Evolutionary conservation across 139 green algal genomes (phyloP).

Genomic region (Helicosporidium sp.): DNA sequence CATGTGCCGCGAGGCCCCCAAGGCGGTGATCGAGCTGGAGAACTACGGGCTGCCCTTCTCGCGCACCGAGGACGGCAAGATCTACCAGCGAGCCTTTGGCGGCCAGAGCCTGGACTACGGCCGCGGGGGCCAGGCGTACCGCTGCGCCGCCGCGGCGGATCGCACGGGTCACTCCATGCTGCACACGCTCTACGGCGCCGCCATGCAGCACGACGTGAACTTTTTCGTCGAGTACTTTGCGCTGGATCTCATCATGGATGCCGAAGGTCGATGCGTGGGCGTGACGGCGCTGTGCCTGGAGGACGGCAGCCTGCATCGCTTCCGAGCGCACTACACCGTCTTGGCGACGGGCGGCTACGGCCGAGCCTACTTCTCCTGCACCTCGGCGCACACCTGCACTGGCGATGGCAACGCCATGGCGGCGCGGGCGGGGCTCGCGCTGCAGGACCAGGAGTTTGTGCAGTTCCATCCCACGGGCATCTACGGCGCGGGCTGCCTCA

Average conservation of each 20-base stretch:
- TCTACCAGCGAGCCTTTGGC: slow-evolving; percentile 97
- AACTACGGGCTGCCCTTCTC: slow-evolving; percentile 97
- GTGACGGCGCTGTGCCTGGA: slow-evolving; percentile 92
- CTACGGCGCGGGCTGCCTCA: slow-evolving; percentile 95
- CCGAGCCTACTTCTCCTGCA: slow-evolving; percentile 88
- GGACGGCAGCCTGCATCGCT: slow-evolving; percentile 92
- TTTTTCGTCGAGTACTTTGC: slow-evolving; percentile 99
- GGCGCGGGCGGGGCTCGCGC: slow-evolving; percentile 71
- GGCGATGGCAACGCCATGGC: slow-evolving; percentile 90
- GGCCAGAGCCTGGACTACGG: slow-evolving; percentile 88
- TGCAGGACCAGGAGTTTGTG: slow-evolving; percentile 87
- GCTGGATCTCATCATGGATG: slow-evolving; percentile 94
- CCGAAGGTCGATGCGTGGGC: slow-evolving; percentile 50
- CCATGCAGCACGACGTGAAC: slow-evolving; percentile 85
- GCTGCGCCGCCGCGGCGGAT: slow-evolving; percentile 79
- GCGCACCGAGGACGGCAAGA: slow-evolving; percentile 92
- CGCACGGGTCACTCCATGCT: slow-evolving; percentile 97
- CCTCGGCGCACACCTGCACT: slow-evolving; percentile 94
- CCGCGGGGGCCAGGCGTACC: slow-evolving; percentile 70
- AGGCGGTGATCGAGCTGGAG: slow-evolving; percentile 91
- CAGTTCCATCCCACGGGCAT: slow-evolving; percentile 98
- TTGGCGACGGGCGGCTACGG: slow-evolving; percentile 94
- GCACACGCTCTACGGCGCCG: slow-evolving; percentile 85
- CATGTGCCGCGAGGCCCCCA: slow-evolving; percentile 85
- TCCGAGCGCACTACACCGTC: slow-evolving; percentile 75